Evolutionary conservation across 2,329 filamentous ascomycete genomes (phyloP).

Genomic region (Diaporthe citriasiana): DNA sequence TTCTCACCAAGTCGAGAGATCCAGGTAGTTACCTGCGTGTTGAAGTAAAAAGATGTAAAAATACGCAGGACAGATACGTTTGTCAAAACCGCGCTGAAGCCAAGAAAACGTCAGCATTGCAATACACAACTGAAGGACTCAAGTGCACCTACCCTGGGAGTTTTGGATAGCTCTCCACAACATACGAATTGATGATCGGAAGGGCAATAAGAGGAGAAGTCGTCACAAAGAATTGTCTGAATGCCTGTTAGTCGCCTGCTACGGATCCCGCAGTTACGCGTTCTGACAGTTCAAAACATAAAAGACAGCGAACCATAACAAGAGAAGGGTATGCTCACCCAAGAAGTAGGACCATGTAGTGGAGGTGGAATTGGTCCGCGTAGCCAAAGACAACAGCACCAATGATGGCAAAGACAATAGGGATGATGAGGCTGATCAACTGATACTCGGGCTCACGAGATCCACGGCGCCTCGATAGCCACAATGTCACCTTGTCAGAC

Average conservation of each 20-base stretch:
- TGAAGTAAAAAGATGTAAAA: constrained; percentile 49
- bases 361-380: constrained; percentile 11
- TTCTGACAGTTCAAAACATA: too few relatives aligned
- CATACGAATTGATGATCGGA: constrained; percentile 11
- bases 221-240: constrained; percentile 9
- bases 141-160: too few relatives aligned
- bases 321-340: too few relatives aligned
- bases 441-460: constrained; percentile 24
- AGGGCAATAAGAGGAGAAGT: constrained; percentile 5
- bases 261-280: too few relatives aligned
- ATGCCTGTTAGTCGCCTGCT: too few relatives aligned
- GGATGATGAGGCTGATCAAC: not conserved
- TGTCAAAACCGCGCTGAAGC: constrained; percentile 47
- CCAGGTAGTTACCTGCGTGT: constrained; percentile 48
- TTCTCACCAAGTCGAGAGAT: constrained; percentile 42
- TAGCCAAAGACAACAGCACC: constrained; percentile 5
- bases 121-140: not conserved
- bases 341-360: constrained; percentile 2
- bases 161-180: constrained; percentile 4
- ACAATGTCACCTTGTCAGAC: constrained; percentile 21
- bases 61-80: constrained; percentile 51
- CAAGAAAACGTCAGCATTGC: not conserved
- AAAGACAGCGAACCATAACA: too few relatives aligned
- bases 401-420: constrained; percentile 13
- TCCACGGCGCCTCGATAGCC: constrained; percentile 36